Conservation (phyloP, 768 basidiomycete species). For the Exidia glandulosa region DNA sequence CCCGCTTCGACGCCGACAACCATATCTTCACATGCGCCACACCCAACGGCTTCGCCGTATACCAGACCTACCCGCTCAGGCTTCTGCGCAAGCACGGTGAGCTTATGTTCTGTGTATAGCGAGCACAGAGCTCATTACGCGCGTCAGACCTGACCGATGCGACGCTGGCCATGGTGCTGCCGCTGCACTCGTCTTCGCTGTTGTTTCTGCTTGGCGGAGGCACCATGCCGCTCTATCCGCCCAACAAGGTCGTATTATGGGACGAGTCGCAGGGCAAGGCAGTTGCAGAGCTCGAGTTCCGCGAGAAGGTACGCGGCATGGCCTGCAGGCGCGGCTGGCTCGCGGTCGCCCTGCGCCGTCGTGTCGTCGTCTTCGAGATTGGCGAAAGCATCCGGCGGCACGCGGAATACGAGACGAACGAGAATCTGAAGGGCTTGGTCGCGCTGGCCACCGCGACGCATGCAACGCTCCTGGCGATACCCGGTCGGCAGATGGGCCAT, state of each 20-base stretch:
- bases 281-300: conserved; percentile 82
- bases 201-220: conserved; percentile 84
- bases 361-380: conserved; percentile 71
- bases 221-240: conserved; percentile 77
- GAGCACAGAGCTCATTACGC: conserved; percentile 10
- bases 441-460: conserved; percentile 68
- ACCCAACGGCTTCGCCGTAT: conserved; percentile 74
- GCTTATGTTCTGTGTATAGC: conserved; percentile 12
- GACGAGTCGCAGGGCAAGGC: conserved; percentile 68
- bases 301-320: conserved; percentile 70
- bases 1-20: conserved; percentile 69
- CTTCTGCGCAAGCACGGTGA: conserved; percentile 80
- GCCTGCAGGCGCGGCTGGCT: conserved; percentile 78
- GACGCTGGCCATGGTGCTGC: conserved; percentile 64
- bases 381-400: conserved; percentile 50
- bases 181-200: conserved; percentile 70
- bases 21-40: conserved; percentile 73
- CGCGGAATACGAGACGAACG: conserved; percentile 77
- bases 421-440: conserved; percentile 73
- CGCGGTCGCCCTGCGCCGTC: conserved; percentile 64
- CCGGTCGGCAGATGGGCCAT: conserved; percentile 79
- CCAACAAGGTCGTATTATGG: conserved; percentile 88
- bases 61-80: conserved; percentile 62
- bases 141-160: conserved; percentile 62
- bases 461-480: conserved; percentile 75